Conservation (phyloP, 805 yeast genomes). For the Osmozyma mogii region DNA sequence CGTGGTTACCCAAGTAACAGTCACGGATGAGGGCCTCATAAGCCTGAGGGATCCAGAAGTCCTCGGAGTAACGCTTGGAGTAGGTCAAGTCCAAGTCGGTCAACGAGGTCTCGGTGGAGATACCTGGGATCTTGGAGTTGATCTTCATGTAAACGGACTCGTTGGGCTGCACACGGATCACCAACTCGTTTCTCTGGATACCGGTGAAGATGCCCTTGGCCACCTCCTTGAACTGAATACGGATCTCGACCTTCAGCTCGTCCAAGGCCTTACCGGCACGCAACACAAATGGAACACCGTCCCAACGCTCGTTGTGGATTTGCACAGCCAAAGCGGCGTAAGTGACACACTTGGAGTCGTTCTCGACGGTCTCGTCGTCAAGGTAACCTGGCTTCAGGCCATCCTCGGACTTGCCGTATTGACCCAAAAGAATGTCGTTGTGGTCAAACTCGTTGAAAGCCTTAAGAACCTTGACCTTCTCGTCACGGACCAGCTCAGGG, state of each 20-base stretch:
- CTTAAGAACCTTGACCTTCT: constrained; percentile 86
- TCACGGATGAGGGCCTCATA: constrained; percentile 94
- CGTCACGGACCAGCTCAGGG: constrained; percentile 93
- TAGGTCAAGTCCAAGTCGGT: constrained; percentile 91
- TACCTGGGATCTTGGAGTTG: constrained; percentile 91
- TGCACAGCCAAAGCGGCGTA: constrained; percentile 78
- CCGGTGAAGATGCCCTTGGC: constrained; percentile 74
- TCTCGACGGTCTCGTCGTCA: constrained; percentile 85
- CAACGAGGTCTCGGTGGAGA: constrained; percentile 69
- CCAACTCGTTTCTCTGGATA: constrained; percentile 87
- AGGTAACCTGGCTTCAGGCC: constrained; percentile 85
- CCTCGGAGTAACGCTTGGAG: constrained; percentile 62
- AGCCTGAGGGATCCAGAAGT: constrained; percentile 95
- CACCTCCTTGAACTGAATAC: constrained; percentile 85
- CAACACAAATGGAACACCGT: constrained; percentile 91
- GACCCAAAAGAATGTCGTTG: constrained; percentile 74
- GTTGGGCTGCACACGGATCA: constrained; percentile 87
- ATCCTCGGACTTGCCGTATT: constrained; percentile 76
- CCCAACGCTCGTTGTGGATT: constrained; percentile 94
- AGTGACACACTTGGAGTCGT: constrained; percentile 80
- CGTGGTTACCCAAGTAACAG: constrained; percentile 84
- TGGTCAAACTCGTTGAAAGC: constrained; percentile 63
- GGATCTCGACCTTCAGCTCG: constrained; percentile 88
- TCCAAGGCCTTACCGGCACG: constrained; percentile 98
- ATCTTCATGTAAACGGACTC: constrained; percentile 91